Evolutionary conservation across 495 filamentous ascomycete genomes (phyloP), one percentile per base, ranked within the genome.

Genomic region (Penicillium soppii): DNA sequence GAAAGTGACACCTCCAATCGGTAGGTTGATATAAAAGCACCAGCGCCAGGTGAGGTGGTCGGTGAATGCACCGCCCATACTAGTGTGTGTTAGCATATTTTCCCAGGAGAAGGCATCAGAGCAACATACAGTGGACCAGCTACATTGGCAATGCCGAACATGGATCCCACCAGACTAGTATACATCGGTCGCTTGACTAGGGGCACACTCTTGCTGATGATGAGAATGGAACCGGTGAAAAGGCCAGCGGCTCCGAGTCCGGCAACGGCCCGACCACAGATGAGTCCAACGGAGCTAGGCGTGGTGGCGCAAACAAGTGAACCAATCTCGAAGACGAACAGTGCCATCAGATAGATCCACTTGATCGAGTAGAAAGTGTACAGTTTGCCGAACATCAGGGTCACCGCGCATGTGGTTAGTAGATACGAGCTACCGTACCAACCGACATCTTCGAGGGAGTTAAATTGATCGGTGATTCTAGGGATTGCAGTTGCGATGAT

Each of bases 401-500:
- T 86, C 35, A 92, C 80, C 6, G 85, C 68, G 62, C 81, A 87
- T 1, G 82, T 86, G 5, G 87, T 90, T 54, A 95, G 81, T 27
- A 96, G 78, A 54, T 80, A 81, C 3, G 75, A 70, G 54, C 78
- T 81, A 21, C 84, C 89, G 47, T 92, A 92, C 90, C 90, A 92
- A 40, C 87, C 89, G 0, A 95, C 85, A 59, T 92, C 89, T 16
- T 77, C 71, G 2, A 94, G 69, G 10, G 86, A 82, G 23, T 88
- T 74, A 68, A 94, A 95, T 37, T 88, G 68, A 62, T 90, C 85
- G 0, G 89, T 92, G 50, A 95, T 94, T 43, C 82, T 82, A 8
- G 90, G 90, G 46, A 92, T 92, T 15, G 90, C 90, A 0, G 89
- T 92, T 10, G 87, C 85, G 44, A 95, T 89, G 55, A 94, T 92